Conservation (phyloP, 495 filamentous ascomycete species). For the Lophium mytilinum region DNA sequence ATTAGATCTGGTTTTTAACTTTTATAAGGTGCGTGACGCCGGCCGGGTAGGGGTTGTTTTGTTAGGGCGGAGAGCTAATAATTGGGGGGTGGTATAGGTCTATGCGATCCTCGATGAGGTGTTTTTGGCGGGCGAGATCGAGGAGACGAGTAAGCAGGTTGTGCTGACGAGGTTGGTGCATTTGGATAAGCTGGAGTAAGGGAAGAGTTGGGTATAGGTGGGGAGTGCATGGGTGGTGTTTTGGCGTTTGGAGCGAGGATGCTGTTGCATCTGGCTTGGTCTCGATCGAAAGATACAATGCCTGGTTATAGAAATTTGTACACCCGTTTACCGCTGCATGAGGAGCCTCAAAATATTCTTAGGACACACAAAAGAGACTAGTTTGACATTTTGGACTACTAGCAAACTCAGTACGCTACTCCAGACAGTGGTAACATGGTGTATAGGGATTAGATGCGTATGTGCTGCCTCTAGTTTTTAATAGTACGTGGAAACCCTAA, state of each 20-base stretch:
- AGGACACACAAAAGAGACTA: too few relatives aligned
- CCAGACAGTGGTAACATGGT: too few relatives aligned
- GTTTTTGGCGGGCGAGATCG: slow-evolving; percentile 92
- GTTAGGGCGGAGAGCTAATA: not conserved
- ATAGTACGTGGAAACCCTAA: too few relatives aligned
- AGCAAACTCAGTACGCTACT: too few relatives aligned
- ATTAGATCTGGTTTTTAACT: slow-evolving; percentile 98
- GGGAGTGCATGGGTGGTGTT: not conserved
- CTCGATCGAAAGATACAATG: too few relatives aligned
- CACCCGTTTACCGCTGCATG: too few relatives aligned
- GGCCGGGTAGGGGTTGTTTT: not conserved
- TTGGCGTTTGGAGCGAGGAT: not conserved
- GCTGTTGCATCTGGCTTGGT: too few relatives aligned
- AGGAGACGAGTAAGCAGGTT: slow-evolving; percentile 97
- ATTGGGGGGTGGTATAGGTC: slow-evolving; percentile 47
- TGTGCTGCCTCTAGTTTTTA: too few relatives aligned
- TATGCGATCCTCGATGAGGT: slow-evolving; percentile 98
- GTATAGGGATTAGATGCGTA: too few relatives aligned
- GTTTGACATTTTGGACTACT: too few relatives aligned
- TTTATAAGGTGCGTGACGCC: slow-evolving; percentile 60
- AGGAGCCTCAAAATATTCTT: too few relatives aligned
- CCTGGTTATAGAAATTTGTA: too few relatives aligned
- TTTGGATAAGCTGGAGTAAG: slow-evolving; percentile 88
- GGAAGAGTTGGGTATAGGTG: not conserved
- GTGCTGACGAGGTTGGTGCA: slow-evolving; percentile 91